These are phyloP conservation scores for Irpex sp. DNA, from an alignment of 1,284 basidiomycete species.

Conservation along the genomic window DNA sequence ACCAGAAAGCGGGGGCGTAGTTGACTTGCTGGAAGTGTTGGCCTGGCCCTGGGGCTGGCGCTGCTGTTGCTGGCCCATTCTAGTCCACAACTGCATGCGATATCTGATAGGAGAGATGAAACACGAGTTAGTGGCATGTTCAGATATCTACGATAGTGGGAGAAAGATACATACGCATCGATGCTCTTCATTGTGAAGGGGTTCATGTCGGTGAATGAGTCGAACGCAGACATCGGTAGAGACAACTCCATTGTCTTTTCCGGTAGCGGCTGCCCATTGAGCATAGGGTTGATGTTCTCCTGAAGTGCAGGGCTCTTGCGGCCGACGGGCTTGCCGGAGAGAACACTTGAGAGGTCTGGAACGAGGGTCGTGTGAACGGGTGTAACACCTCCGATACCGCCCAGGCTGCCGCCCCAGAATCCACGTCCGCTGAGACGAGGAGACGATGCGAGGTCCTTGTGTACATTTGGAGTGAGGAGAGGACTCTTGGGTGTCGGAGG, in stretches of 20 bases:
- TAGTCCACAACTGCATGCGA: conserved; percentile 85
- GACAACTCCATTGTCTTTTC: conserved; percentile 23
- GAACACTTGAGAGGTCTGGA: conserved; percentile 44
- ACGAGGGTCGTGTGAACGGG: conserved; percentile 84
- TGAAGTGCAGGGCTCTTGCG: conserved; percentile 38
- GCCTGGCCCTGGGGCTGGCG: conserved; percentile 18
- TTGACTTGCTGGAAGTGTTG: conserved; percentile 16
- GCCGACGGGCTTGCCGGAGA: conserved; percentile 31
- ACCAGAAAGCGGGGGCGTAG: conserved; percentile 34
- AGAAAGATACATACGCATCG: conserved; percentile 57
- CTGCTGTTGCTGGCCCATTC: conserved; percentile 57
- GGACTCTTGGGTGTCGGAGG: conserved; percentile 28
- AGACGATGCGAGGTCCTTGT: conserved; percentile 78
- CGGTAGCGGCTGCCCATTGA: conserved; percentile 40
- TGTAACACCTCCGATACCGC: conserved; percentile 65
- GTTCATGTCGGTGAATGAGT: conserved; percentile 72
- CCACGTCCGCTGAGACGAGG: conserved; percentile 44
- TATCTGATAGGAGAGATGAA: conserved; percentile 35
- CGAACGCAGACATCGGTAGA: conserved; percentile 37
- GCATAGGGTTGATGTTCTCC: conserved; percentile 80
- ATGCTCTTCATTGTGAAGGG: conserved; percentile 81
- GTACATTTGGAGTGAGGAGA: conserved; percentile 69
- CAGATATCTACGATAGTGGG: neutral
- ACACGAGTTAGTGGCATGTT: neutral
- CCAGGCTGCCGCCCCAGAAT: conserved; percentile 71